Evolutionary conservation across 2,329 filamentous ascomycete genomes (phyloP).

Genomic region (Xylaria sp.): DNA sequence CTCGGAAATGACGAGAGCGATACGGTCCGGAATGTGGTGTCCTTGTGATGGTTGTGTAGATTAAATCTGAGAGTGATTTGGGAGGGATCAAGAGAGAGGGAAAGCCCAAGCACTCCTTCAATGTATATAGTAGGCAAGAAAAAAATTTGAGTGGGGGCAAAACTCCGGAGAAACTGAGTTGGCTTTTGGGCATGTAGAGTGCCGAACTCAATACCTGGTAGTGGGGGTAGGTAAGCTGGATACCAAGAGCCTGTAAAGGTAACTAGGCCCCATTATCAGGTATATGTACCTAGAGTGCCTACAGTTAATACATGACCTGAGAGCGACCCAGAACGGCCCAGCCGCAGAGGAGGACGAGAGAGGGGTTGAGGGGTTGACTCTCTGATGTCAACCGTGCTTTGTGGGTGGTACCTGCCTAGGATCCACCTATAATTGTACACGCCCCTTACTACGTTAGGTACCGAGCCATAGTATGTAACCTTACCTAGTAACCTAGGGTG

Average conservation of each 20-base stretch:
- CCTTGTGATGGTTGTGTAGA: slow-evolving; percentile 37
- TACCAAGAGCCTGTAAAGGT: not conserved
- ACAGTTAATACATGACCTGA: not conserved
- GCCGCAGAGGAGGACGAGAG: slow-evolving; percentile 23
- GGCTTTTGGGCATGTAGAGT: slow-evolving; percentile 32
- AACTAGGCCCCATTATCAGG: slow-evolving; percentile 5
- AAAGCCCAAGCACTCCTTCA: slow-evolving; percentile 40
- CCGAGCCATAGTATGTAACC: not conserved
- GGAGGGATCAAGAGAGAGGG: slow-evolving; percentile 42
- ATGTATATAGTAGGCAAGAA: slow-evolving; percentile 36
- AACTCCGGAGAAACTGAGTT: slow-evolving; percentile 46
- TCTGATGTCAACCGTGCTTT: slow-evolving; percentile 12
- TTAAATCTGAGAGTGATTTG: slow-evolving; percentile 42
- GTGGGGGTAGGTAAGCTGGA: not conserved
- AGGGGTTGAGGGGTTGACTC: slow-evolving; percentile 34
- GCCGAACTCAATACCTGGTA: not conserved
- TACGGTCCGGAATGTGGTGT: slow-evolving; percentile 40
- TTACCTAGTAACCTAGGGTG: not conserved
- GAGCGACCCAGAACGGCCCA: not conserved
- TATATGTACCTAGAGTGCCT: slow-evolving; percentile 19
- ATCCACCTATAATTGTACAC: slow-evolving; percentile 3
- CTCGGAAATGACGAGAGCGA: slow-evolving; percentile 45
- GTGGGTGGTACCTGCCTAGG: not conserved
- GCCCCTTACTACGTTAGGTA: not conserved
- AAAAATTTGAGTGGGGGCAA: slow-evolving; percentile 51